phyloP scores from a whole-genome alignment of 2,329 filamentous ascomycete species.

The Cordyceps javanica region DNA sequence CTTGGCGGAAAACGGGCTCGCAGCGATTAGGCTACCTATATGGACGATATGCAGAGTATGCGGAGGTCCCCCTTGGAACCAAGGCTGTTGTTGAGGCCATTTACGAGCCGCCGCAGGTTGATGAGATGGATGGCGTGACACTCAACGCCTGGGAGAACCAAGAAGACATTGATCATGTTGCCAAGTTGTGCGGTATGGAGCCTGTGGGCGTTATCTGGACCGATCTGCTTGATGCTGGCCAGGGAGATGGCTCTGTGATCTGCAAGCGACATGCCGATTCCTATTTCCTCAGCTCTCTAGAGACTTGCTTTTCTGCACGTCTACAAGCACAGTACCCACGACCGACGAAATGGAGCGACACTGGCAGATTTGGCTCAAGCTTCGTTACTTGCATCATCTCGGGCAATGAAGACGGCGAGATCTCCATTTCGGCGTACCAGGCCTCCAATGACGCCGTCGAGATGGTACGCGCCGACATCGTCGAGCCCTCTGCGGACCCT shows the following conservation, averaged over 20 bases:
- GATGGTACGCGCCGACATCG: constrained; percentile 91
- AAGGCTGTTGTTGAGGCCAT: constrained; percentile 97
- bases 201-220: constrained; percentile 93
- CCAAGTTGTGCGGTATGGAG: constrained; percentile 76
- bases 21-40: constrained; percentile 90
- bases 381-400: constrained; percentile 95
- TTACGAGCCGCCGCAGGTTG: constrained; percentile 88
- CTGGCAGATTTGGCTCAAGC: constrained; percentile 86
- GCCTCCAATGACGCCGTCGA: constrained; percentile 93
- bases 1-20: constrained; percentile 79
- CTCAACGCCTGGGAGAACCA: constrained; percentile 81
- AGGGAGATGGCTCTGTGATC: constrained; percentile 75
- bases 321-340: constrained; percentile 86
- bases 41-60: constrained; percentile 83
- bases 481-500: constrained; percentile 91
- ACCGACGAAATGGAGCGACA: constrained; percentile 94
- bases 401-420: constrained; percentile 85
- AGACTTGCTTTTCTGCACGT: constrained; percentile 82
- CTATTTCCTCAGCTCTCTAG: constrained; percentile 86
- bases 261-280: constrained; percentile 96
- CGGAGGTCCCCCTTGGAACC: constrained; percentile 84
- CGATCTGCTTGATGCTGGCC: constrained; percentile 77
- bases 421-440: constrained; percentile 86
- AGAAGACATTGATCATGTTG: constrained; percentile 72
- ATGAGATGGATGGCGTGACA: constrained; percentile 83